These are phyloP conservation scores for Pneumocystis murina DNA, from an alignment of 1,139 yeast species.

Conservation along the genomic window DNA sequence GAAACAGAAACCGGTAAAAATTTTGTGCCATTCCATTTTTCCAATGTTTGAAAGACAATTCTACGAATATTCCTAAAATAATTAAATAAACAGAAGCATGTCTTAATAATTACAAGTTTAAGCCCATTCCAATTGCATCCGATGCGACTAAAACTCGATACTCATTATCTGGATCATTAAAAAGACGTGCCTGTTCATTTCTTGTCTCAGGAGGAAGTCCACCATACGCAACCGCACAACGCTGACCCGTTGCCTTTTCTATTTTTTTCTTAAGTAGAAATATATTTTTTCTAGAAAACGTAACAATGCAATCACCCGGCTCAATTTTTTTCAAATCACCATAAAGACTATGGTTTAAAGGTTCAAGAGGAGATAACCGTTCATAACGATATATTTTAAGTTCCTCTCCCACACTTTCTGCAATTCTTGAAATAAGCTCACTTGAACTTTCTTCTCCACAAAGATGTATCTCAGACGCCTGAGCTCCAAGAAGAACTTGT, in stretches of 20 bases:
- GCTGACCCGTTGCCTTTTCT: conserved; percentile 43
- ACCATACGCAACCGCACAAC: conserved; percentile 86
- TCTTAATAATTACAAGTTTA: conserved; percentile 36
- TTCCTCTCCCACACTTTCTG: conserved; percentile 62
- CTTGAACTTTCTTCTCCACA: conserved; percentile 89
- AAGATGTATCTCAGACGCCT: conserved; percentile 71
- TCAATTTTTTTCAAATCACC: conserved; percentile 24
- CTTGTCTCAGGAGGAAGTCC: conserved; percentile 93
- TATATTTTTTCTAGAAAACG: conserved; percentile 63
- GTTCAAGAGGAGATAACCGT: conserved; percentile 57
- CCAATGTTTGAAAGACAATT: conserved; percentile 52
- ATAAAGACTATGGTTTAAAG: conserved; percentile 31
- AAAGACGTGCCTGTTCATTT: conserved; percentile 62
- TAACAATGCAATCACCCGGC: conserved; percentile 80
- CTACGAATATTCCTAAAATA: conserved; percentile 37
- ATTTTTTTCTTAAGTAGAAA: conserved; percentile 49
- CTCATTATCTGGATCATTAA: conserved; percentile 48
- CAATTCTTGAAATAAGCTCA: conserved; percentile 43
- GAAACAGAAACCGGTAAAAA: conserved; percentile 40
- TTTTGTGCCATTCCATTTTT: conserved; percentile 56
- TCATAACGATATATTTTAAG: conserved; percentile 52
- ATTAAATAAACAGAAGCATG: conserved; percentile 21
- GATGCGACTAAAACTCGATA: conserved; percentile 79
- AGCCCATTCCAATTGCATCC: conserved; percentile 97
- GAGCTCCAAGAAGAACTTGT: conserved; percentile 71